Conservation (phyloP, 2,329 filamentous ascomycete genomes). For the Aspergillus transmontanensis region DNA sequence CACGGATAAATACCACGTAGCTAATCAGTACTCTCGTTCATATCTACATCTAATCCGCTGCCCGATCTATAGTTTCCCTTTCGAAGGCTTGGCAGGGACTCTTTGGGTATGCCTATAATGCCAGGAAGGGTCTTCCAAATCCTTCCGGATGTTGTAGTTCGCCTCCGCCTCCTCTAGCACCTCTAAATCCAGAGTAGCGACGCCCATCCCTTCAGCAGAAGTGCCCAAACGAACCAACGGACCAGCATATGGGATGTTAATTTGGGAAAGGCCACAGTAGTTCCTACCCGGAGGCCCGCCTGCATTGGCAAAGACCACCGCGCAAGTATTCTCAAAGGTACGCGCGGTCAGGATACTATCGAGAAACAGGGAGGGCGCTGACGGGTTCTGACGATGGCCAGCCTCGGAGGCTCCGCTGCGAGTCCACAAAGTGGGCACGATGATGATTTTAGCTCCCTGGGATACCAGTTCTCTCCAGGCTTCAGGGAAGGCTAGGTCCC, state of each 20-base stretch:
- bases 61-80: not conserved
- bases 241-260: not conserved
- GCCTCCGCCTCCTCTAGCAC: not conserved
- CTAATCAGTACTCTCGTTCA: too few species aligned
- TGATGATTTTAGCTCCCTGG: constrained; percentile 56
- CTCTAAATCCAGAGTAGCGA: not conserved
- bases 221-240: not conserved
- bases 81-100: not conserved
- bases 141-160: not conserved
- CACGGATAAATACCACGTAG: too few species aligned
- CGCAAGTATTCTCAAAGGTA: constrained; percentile 61
- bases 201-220: not conserved
- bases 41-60: too few species aligned
- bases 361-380: constrained; percentile 53
- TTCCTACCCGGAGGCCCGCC: constrained; percentile 39
- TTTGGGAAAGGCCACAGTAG: not conserved
- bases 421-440: constrained; percentile 58
- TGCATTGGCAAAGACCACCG: constrained; percentile 58
- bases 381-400: constrained; percentile 51
- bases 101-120: not conserved
- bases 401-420: constrained; percentile 48
- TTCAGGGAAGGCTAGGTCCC: constrained; percentile 61
- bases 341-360: constrained; percentile 53
- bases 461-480: constrained; percentile 57
- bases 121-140: not conserved